Base-by-base conservation (phyloP, 768 basidiomycete species). In the Chlorophyllum brunneum region DNA sequence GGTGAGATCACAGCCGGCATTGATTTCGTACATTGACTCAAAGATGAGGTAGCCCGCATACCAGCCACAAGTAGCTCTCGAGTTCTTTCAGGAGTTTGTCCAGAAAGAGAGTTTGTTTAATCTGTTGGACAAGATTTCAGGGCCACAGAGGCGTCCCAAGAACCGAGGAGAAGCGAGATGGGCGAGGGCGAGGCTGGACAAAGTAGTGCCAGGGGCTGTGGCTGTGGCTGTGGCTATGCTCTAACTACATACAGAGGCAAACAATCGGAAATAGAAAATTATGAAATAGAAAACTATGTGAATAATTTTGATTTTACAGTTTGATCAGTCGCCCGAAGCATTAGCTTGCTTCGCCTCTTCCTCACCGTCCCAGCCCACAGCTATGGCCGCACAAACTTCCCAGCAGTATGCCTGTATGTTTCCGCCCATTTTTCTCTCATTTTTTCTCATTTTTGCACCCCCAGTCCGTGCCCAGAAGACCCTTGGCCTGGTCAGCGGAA, bases 381-480 rank as follows among this genome's bases (percentile, higher is more conserved):
- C 51, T 68, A 90, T 90, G 88, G 79, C 86, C 62, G 82, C 85
- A 56, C 80, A 84, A 69, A 71, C 78, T 56, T 82, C 86, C 58
- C 86, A 89, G 76, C 88, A 92, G 76, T 90, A 88, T 67, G 84
- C 89, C 63, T 90, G 90, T 92, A 47, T 73, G 88, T 79, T 13
- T 54, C 50, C 59, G 56, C 55, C 42, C 31, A 22, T 40, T 55
- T 54, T 51, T 49, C 62, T 51, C 42, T 47, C 26, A 38, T 44
- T 48, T 54, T 26, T n/a, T 20, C 36, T 37, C 26, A 52, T 26
- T 15, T 33, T 46, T 61, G 46, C 55, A 24, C 53, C 47, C 54
- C 56, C 61, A 95, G 93, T 83, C 76, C 92, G 95, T 67, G 91
- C 95, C 38, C 95, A 97, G 81, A 98, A 97, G 82, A 78, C 81